Evolutionary conservation across 441 rosid genomes (phyloP).

Genomic region (Syzygium malaccense): DNA sequence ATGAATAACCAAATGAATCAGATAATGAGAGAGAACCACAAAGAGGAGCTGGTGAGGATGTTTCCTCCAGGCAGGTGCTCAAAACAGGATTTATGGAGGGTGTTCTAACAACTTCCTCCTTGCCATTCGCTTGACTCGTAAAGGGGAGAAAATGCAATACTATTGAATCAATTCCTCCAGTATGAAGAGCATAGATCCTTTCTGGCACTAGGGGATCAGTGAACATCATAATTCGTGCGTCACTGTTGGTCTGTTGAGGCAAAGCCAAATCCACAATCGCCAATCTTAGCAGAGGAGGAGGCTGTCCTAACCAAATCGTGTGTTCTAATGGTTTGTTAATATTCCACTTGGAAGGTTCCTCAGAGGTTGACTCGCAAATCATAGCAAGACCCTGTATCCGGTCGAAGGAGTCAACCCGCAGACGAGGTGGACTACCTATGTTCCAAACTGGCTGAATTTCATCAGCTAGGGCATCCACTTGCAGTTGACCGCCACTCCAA

Average conservation of each 20-base stretch:
- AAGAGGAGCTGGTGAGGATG: slow-evolving; percentile 40
- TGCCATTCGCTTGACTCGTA: slow-evolving; percentile 69
- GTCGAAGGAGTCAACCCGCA: slow-evolving; percentile 53
- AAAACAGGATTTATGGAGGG: slow-evolving; percentile 88
- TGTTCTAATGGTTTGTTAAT: slow-evolving; percentile 55
- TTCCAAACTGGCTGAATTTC: slow-evolving; percentile 97
- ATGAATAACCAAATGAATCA: slow-evolving; percentile 84
- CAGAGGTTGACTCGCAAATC: slow-evolving; percentile 69
- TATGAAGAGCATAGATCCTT: slow-evolving; percentile 70
- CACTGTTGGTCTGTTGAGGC: slow-evolving; percentile 42
- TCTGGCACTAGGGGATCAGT: slow-evolving; percentile 77
- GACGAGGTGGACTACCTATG: slow-evolving; percentile 59
- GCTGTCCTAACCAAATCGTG: slow-evolving; percentile 79
- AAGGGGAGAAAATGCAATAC: slow-evolving; percentile 94
- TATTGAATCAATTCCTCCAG: slow-evolving; percentile 84
- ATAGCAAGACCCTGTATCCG: slow-evolving; percentile 68
- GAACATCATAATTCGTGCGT: slow-evolving; percentile 42
- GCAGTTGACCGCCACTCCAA: slow-evolving; percentile 95
- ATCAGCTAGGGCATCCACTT: slow-evolving; percentile 91
- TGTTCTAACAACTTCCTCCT: slow-evolving; percentile 57
- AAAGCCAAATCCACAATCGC: slow-evolving; percentile 93
- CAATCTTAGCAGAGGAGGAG: slow-evolving; percentile 85
- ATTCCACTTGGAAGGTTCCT: slow-evolving; percentile 39
- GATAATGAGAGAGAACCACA: slow-evolving; percentile 62
- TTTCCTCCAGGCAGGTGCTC: slow-evolving; percentile 73